Evolutionary conservation across 1,139 yeast species (phyloP).

Genomic region (Suhomyces guaymorum): DNA sequence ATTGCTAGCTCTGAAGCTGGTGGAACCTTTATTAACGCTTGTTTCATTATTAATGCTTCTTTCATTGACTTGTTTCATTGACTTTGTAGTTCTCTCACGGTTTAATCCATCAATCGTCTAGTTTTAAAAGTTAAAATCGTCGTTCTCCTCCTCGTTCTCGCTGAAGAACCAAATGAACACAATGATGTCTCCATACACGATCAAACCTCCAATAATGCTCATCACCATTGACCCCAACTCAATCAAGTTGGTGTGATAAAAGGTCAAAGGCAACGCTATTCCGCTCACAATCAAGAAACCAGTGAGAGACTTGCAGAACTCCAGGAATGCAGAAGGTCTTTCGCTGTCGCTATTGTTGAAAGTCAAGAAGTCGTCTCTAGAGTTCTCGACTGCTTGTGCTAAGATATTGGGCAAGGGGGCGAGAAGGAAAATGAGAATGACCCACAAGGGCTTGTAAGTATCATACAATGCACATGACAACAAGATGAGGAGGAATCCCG

Average conservation of each 20-base stretch:
- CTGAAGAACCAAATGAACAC: conserved; percentile 71
- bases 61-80: too few species aligned
- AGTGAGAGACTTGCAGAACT: conserved; percentile 61
- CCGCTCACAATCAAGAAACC: conserved; percentile 72
- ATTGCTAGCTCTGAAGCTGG: too few species aligned
- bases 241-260: conserved; percentile 61
- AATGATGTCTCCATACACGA: conserved; percentile 70
- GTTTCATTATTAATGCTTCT: too few species aligned
- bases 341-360: conserved; percentile 52
- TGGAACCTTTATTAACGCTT: too few species aligned
- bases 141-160: conserved; percentile 53
- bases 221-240: conserved; percentile 58
- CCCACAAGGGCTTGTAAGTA: conserved; percentile 72
- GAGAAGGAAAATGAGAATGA: conserved; percentile 59
- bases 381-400: conserved; percentile 44
- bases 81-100: too few species aligned
- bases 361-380: conserved; percentile 61
- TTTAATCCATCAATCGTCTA: too few species aligned
- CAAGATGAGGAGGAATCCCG: conserved; percentile 71
- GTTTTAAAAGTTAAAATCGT: conserved; percentile 51
- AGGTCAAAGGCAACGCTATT: conserved; percentile 61
- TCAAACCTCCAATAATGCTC: conserved; percentile 70
- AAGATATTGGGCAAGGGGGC: conserved; percentile 72
- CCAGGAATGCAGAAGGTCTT: conserved; percentile 52
- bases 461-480: conserved; percentile 72